Evolutionary conservation across 768 basidiomycete species (phyloP), one percentile per base, ranked within the genome.

Genomic region (Serendipita sp.): DNA sequence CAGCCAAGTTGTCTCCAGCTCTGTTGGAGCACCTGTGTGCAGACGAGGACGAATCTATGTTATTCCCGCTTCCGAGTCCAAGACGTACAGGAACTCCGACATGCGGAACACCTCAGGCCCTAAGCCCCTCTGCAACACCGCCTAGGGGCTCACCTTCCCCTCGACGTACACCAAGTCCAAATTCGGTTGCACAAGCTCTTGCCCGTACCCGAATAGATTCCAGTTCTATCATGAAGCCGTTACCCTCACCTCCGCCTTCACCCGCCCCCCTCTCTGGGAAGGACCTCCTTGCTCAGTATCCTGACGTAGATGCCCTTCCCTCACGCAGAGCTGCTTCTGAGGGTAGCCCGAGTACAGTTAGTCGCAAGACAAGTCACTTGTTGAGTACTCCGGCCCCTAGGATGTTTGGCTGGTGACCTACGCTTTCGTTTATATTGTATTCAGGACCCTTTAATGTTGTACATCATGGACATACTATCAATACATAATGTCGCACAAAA

Each of bases 51-150:
- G 82, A 83, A 66, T 76, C 78, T 11, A 78, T 81, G 64, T 70
- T 85, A 1, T 84, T 83, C 70, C 81, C 81, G 0, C 75, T 85
- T 24, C 84, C 84, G 7, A 81, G 82, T 1, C 83, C 83, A 4
- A 75, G 78, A 48, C 79, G 84, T 7, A 13, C 41, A 41, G 41
- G 41, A 7, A 77, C 80, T 0, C 83, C 84, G 18, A n/a, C 37
- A n/a, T 53, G 18, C 10, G 56, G 34, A 10, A 60, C 56, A 28
- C 56, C 56, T 8, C 16, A 5, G 4, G 10, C 35, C 11, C 10
- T n/a, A 32, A 60, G 16, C 8, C 56, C 56, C 4, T 60, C 56
- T 11, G 37, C 28, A 8, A 60, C 56, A n/a, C 56, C 56, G 4
- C 56, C 56, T 10, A 16, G 35, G 11, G 30, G 16, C 10, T 60